Evolutionary conservation across 306 rosid species (phyloP).

Genomic region (Medicago lupulina): DNA sequence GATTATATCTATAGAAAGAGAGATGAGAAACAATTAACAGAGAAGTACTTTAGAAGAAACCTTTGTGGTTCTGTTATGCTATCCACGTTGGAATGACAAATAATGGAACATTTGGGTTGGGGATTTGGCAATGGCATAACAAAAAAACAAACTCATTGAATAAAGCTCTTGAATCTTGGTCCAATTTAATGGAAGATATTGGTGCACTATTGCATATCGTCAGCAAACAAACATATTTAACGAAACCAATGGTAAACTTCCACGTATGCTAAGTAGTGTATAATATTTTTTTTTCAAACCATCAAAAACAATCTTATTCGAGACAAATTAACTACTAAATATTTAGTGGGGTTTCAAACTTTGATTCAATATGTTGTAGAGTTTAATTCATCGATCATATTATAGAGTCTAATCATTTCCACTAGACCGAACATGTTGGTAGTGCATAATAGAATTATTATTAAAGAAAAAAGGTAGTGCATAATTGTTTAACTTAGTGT

Average conservation of each 20-base stretch:
- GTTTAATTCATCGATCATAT: no score
- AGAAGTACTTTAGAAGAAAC: constrained; percentile 10
- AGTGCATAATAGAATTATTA: background rate
- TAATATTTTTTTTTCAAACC: no score
- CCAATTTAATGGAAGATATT: constrained; percentile 25
- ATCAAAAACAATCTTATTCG: no score
- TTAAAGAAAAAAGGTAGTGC: background rate
- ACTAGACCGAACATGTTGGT: no score
- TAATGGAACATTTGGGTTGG: constrained; percentile 3
- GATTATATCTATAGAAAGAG: constrained; percentile 2
- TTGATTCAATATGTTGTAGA: no score
- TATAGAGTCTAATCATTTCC: no score
- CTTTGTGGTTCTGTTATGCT: constrained; percentile 16
- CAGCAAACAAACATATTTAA: background rate
- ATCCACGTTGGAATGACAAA: constrained; percentile 28
- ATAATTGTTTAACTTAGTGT: background rate
- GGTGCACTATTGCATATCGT: background rate
- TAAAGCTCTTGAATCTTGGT: background rate
- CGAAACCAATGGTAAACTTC: background rate
- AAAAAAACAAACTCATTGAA: constrained; percentile 3
- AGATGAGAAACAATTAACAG: constrained; percentile 4
- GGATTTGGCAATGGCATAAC: constrained; percentile 9
- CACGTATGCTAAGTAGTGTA: constrained; percentile 2
- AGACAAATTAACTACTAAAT: no score
- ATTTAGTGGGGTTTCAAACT: no score